A percentile compares a stretch with the other conserved stretches of the same genome.
Evolutionary conservation across 805 yeast genomes (phyloP).

Genomic region (Isabelozyma rhagii): DNA sequence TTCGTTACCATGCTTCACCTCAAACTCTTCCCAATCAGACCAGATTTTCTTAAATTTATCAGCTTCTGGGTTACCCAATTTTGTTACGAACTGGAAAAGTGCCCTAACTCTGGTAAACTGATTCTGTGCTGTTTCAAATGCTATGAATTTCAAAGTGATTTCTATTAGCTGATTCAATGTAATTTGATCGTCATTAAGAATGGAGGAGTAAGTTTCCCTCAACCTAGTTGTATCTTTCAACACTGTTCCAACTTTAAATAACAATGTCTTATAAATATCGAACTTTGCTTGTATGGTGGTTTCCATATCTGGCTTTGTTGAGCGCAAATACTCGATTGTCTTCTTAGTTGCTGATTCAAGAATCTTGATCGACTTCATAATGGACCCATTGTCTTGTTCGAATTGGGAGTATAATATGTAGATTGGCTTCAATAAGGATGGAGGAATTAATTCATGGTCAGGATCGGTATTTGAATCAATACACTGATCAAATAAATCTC

Average conservation of each 20-base stretch:
- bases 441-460: constrained; percentile 38
- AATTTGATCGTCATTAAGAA: constrained; percentile 38
- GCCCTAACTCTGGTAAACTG: constrained; percentile 64
- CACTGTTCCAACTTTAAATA: constrained; percentile 5
- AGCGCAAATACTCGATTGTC: neutral
- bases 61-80: constrained; percentile 19
- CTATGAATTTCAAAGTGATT: constrained; percentile 53
- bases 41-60: constrained; percentile 34
- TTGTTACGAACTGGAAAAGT: constrained; percentile 43
- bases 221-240: constrained; percentile 12
- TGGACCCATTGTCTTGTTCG: constrained; percentile 56
- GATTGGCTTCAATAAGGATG: constrained; percentile 44
- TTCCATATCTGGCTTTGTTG: constrained; percentile 2
- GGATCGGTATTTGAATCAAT: constrained; percentile 5
- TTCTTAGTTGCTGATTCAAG: constrained; percentile 9
- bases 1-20: constrained; percentile 67
- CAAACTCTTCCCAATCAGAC: constrained; percentile 74
- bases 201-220: constrained; percentile 42
- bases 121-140: constrained; percentile 50
- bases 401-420: constrained; percentile 55
- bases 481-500: constrained; percentile 76
- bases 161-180: constrained; percentile 40
- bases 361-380: constrained; percentile 39
- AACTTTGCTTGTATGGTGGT: constrained; percentile 19
- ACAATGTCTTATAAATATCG: constrained; percentile 13